A percentile compares a stretch with the other conserved stretches of the same genome.
Evolutionary conservation across 768 basidiomycete genomes (phyloP).

Genomic region (Boletus sp.): DNA sequence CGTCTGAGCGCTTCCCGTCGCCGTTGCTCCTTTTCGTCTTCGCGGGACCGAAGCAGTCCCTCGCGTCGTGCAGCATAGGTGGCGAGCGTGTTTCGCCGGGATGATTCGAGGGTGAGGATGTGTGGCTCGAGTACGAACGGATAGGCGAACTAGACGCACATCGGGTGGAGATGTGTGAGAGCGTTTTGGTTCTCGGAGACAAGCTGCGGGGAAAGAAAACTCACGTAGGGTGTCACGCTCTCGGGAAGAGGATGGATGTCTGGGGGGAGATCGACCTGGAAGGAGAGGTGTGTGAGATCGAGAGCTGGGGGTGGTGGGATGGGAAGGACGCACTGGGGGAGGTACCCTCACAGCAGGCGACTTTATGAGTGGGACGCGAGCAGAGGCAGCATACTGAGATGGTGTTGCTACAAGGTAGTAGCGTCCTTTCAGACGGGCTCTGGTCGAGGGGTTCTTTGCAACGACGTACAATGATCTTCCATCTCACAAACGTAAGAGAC

Average conservation of each 20-base stretch:
- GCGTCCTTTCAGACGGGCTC: background rate
- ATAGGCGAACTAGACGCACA: conserved; percentile 68
- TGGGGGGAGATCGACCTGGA: conserved; percentile 79
- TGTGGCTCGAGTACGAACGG: conserved; percentile 93
- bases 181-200: background rate
- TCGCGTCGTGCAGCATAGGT: conserved; percentile 66
- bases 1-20: conserved; percentile 62
- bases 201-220: conserved; percentile 17
- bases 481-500: background rate
- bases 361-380: conserved; percentile 83
- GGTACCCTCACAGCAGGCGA: conserved; percentile 89
- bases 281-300: background rate
- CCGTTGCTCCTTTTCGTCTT: conserved; percentile 71
- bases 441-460: background rate
- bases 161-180: background rate
- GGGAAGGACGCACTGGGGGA: conserved; percentile 50
- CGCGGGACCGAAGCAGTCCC: conserved; percentile 63
- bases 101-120: conserved; percentile 69
- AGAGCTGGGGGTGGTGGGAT: background rate
- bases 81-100: conserved; percentile 64
- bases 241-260: conserved; percentile 96
- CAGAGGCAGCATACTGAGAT: conserved; percentile 78
- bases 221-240: conserved; percentile 83
- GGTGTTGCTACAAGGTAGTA: conserved; percentile 15
- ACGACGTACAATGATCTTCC: conserved; percentile 23